These are phyloP conservation scores for Phymatotrichopsis omnivora DNA, from an alignment of 2,329 filamentous ascomycete genomes.

Conservation along the genomic window DNA sequence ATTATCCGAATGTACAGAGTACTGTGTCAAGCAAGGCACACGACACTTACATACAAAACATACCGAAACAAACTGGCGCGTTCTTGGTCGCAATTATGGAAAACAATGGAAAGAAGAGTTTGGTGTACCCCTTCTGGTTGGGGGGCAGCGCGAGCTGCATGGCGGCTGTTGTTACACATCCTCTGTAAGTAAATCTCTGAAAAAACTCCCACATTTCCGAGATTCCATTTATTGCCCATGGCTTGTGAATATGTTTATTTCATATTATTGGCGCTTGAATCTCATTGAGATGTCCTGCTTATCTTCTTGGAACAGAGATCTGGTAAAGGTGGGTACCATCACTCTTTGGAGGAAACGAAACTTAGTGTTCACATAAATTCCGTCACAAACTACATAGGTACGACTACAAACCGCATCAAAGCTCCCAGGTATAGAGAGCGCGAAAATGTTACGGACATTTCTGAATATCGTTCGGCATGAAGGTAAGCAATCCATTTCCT, in stretches of 20 bases:
- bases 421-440: slow-evolving; percentile 24
- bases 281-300: too few species aligned
- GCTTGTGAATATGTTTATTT: too few species aligned
- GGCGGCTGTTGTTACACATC: slow-evolving; percentile 85
- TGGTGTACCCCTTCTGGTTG: slow-evolving; percentile 78
- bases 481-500: slow-evolving; percentile 40
- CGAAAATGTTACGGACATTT: slow-evolving; percentile 68
- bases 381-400: slow-evolving; percentile 6
- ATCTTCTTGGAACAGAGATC: slow-evolving; percentile 27
- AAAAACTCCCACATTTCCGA: background rate
- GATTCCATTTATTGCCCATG: slow-evolving; percentile 6
- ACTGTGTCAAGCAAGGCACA: too few species aligned
- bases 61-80: too few species aligned
- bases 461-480: slow-evolving; percentile 66
- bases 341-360: background rate
- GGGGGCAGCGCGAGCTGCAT: slow-evolving; percentile 88
- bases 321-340: slow-evolving; percentile 27
- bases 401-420: slow-evolving; percentile 31
- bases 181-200: slow-evolving; percentile 42
- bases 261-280: background rate
- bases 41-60: too few species aligned
- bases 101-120: background rate
- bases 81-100: too few species aligned
- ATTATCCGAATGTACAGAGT: too few species aligned
- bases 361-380: background rate